Base-by-base conservation (phyloP, 176 grass and related monocot genomes). In the Aegilops speltoides region DNA sequence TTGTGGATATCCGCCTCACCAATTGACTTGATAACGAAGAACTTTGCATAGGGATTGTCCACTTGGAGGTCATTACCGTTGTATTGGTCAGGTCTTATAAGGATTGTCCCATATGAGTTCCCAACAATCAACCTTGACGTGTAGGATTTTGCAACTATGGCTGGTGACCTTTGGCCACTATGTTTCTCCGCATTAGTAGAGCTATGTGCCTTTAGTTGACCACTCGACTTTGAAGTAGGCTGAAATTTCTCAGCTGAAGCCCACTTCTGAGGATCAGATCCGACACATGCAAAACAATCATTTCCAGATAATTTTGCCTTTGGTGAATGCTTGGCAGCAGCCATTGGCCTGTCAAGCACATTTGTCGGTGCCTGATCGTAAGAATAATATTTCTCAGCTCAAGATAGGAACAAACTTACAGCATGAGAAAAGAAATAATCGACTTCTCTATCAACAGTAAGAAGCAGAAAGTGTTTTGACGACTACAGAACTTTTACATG, bases 11-110 rank as follows among this genome's bases (percentile, higher is more conserved):
- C 94, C 3, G 90, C 94, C 78, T 96, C 94, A 31, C 89, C 92
- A 81, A 91, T 93, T 10, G 91, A 93, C 64, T 96, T 96, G 80
- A 96, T 96, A 77, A 99, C 90, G 60, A 96, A 96, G 83, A 99
- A 99, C 77, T 91, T 99, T 38, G 94, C 97, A 87, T 85, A 88
- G 5, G 83, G 84, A 82, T 99, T 91, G 63, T 93, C 94, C 56
- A 89, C 77, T 72, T 61, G 73, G n/a, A 99, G 85, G 68, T 93
- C 89, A 78, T 86, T 26, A 32, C 80, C 82, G 76, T 96, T 99
- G 75, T 90, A 99, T 34, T 96, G 69, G 28, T 91, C 80, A 1
- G 70, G 69, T 62, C 70, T 86, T 40, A 99, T 85, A 80, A 88
- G 1, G 43, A 96, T 93, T 77, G 88, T 92, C 79, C 92, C 87